Percentiles rank a stretch among this genome's conserved stretches.
phyloP scores from a whole-genome alignment of 176 grass and related monocot genomes.

The Hordeum marinum region DNA sequence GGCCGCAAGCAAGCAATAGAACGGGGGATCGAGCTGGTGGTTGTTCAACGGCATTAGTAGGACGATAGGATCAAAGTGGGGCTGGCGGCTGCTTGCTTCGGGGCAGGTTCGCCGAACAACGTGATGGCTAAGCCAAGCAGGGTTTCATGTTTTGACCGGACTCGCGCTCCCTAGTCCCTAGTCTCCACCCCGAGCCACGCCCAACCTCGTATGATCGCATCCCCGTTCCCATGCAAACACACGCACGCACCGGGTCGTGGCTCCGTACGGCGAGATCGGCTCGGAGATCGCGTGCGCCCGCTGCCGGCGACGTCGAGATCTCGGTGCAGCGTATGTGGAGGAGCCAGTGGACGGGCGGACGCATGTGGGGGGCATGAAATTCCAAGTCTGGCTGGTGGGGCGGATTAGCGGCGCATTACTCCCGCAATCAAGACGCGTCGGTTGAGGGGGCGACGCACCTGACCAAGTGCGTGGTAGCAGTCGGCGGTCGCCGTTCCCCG shows the following conservation, averaged over 20 bases:
- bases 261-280: background rate
- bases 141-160: constrained; percentile 27
- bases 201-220: background rate
- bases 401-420: background rate
- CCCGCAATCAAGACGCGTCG: background rate
- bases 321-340: constrained; percentile 13
- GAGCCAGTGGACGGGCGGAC: background rate
- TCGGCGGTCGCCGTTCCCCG: background rate
- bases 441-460: background rate
- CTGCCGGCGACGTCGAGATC: background rate
- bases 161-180: background rate
- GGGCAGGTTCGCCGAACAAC: constrained; percentile 32
- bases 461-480: background rate
- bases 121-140: background rate
- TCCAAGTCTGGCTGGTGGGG: background rate
- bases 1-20: background rate
- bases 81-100: background rate
- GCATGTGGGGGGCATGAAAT: background rate
- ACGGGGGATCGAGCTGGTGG: background rate
- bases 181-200: too few relatives aligned
- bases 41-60: background rate
- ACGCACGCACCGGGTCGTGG: background rate
- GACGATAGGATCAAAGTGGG: background rate
- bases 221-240: background rate
- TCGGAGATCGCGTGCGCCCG: background rate